Percentiles rank a stretch among this genome's conserved stretches.
Conservation (phyloP, 2,329 filamentous ascomycete species). For the Calonectria multiphialidica region DNA sequence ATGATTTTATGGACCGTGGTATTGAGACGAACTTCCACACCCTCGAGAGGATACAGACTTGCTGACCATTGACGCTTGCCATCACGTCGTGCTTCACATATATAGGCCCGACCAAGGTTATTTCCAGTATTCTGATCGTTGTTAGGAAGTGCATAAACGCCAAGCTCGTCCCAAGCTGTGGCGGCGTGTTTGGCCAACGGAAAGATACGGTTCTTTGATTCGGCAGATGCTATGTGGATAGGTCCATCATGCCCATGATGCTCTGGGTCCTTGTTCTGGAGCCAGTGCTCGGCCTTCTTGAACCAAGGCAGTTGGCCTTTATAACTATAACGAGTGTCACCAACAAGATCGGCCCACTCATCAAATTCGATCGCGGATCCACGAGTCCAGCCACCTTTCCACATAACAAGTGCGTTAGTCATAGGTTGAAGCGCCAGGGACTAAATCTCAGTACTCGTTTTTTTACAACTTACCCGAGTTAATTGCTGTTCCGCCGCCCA, state of each 20-base stretch:
- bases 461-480: conserved; percentile 1
- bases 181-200: conserved; percentile 50
- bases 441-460: neutral
- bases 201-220: conserved; percentile 49
- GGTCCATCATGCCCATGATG: conserved; percentile 43
- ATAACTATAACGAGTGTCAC: conserved; percentile 59
- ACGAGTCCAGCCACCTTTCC: conserved; percentile 54
- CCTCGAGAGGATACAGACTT: conserved; percentile 38
- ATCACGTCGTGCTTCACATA: conserved; percentile 41
- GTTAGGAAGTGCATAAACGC: conserved; percentile 42
- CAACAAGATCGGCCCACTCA: conserved; percentile 51
- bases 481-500: conserved; percentile 35
- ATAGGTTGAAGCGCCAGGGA: neutral
- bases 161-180: conserved; percentile 56
- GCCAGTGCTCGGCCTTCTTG: conserved; percentile 51
- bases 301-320: conserved; percentile 60
- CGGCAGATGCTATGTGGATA: conserved; percentile 46
- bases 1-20: conserved; percentile 38
- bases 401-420: neutral
- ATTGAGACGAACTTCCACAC: conserved; percentile 38
- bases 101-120: conserved; percentile 48
- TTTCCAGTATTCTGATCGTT: conserved; percentile 43
- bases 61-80: conserved; percentile 41
- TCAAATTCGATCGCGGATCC: conserved; percentile 59
- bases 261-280: conserved; percentile 43